A percentile compares a stretch with the other conserved stretches of the same genome.
Evolutionary conservation across 768 basidiomycete species (phyloP).

Genomic region (Lenzites betulinus): DNA sequence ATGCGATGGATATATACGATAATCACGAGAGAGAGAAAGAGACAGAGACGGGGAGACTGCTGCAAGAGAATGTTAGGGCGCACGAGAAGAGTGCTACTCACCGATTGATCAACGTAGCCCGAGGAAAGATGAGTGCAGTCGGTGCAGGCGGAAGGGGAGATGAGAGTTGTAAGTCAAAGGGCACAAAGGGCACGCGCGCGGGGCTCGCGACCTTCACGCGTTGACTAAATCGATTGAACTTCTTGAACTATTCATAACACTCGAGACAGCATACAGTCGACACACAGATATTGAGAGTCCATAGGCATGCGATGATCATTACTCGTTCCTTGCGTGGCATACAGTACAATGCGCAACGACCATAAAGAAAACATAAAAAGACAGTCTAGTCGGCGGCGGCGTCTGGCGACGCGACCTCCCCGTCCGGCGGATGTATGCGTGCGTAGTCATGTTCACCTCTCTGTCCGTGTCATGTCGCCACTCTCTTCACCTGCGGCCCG

Average conservation of each 20-base stretch:
- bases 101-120: not conserved
- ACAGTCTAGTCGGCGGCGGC: not conserved
- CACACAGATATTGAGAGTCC: not conserved
- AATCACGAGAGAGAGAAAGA: no score
- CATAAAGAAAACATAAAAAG: conserved; percentile 9
- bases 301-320: conserved; percentile 1
- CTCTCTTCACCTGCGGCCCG: conserved; percentile 70
- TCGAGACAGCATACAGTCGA: not conserved
- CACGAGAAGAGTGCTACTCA: not conserved
- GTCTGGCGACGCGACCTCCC: not conserved
- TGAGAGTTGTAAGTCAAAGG: not conserved
- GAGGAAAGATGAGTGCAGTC: not conserved
- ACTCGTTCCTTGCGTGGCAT: conserved; percentile 11
- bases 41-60: no score
- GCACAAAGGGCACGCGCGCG: not conserved
- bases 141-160: not conserved
- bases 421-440: not conserved
- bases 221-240: no score
- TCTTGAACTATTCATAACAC: no score
- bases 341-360: conserved; percentile 14
- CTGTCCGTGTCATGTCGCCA: conserved; percentile 45
- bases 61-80: not conserved
- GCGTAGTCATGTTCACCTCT: not conserved
- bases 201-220: no score
- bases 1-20: no score